Base-by-base conservation (phyloP, 805 yeast genomes). In the Ogataea nonfermentans region DNA sequence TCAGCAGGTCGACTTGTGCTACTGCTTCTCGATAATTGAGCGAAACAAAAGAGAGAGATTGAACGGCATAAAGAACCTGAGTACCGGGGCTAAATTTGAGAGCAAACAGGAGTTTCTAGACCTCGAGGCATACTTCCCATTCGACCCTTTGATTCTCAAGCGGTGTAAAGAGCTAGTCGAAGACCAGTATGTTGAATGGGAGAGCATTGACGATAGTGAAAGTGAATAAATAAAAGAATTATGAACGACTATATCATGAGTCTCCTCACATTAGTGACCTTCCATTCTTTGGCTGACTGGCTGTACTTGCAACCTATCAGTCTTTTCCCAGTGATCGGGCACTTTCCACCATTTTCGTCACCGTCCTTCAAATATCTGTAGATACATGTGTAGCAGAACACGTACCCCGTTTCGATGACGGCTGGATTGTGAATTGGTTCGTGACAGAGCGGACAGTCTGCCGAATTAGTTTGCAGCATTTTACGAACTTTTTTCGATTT, bases 61-160 rank as follows among this genome's bases (percentile, higher is more conserved):
- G 66, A 57, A 71, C 27, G 74, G 70, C 35, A 65, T 68, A 16
- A 66, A 61, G 41, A 42, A 39, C 36, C 16, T 43, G 37, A 25
- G 38, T 10, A 12, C 42, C 15, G 37, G 40, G 2, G 44, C 52
- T 24, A 34, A 32, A 34, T 57, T 57, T 37, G 62, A 56, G 44
- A 57, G 61, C 37, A 81, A 81, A 54, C 90, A 85, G 56, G 96
- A 89, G 56, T 88, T 86, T 55, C 73, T 85, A 49, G 95, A 88
- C 54, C 69, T 91, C 37, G 96, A 90, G 59, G 89, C 93, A n/a
- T 91, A 88, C 59, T 91, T 91, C 63, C 99, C 99, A 9, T 91
- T 86, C 59, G 98, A 91, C 67, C 99, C 99, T 1, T 63, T 93
- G 46, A 77, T 84, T 35, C 71, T 91, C 47, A 83, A 81, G 31